These are phyloP conservation scores for Pulveroboletus sp. DNA, from an alignment of 1,284 basidiomycete species.

Conservation along the genomic window DNA sequence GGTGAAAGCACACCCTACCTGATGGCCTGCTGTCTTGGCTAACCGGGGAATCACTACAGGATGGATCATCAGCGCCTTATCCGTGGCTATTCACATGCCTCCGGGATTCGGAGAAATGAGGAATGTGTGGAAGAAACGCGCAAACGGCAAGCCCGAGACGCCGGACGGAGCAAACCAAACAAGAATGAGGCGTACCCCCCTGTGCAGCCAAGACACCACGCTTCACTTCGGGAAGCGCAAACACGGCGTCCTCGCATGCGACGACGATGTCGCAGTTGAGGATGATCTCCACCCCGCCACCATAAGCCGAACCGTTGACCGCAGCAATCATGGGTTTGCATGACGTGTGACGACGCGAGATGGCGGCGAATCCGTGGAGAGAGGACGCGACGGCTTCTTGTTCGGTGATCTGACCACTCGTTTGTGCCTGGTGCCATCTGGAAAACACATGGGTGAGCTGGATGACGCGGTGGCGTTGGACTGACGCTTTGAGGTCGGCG, in stretches of 20 bases:
- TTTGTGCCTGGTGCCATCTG: slow-evolving; percentile 26
- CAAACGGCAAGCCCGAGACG: background rate
- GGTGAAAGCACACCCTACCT: slow-evolving; percentile 41
- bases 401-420: slow-evolving; percentile 32
- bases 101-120: slow-evolving; percentile 2
- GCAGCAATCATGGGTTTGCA: slow-evolving; percentile 82
- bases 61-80: slow-evolving; percentile 8
- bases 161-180: background rate
- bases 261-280: slow-evolving; percentile 84
- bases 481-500: slow-evolving; percentile 71
- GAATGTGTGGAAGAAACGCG: background rate
- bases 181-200: slow-evolving; percentile 51
- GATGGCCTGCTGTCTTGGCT: slow-evolving; percentile 59
- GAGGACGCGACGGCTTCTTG: slow-evolving; percentile 40
- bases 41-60: slow-evolving; percentile 60
- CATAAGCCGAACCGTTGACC: slow-evolving; percentile 76
- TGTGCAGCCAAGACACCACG: slow-evolving; percentile 74
- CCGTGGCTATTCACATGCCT: slow-evolving; percentile 3
- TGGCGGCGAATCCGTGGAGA: slow-evolving; percentile 69
- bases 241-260: slow-evolving; percentile 65
- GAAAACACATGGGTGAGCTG: background rate
- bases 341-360: slow-evolving; percentile 62
- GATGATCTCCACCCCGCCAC: slow-evolving; percentile 78
- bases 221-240: slow-evolving; percentile 80
- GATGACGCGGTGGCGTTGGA: too few relatives aligned